Evolutionary conservation across 306 rosid species (phyloP), one percentile per base, ranked within the genome.

Genomic region (Citrullus mucosospermus): DNA sequence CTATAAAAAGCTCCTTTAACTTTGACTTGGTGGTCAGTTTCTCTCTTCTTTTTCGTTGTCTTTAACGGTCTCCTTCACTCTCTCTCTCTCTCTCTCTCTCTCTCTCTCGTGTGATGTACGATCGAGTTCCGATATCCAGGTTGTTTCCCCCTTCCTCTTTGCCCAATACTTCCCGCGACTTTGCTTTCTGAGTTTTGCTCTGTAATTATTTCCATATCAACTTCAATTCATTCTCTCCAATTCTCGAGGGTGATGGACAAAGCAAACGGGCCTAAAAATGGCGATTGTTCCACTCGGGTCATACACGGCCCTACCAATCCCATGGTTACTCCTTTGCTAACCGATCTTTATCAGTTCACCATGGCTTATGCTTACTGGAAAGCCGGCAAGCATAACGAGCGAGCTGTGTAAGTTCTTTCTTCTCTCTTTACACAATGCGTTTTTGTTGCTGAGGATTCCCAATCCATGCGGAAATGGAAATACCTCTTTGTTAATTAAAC

Each of bases 341-440:
- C 92, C 43, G 99, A 96, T 87, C 99, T 90, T 81, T 96, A 96
- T 78, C 99, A 93, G 87, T 96, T 91, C 88, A 96, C 99, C 78
- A 96, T 96, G 99, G 98, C 98, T 78, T 96, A 96, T 79, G 97
- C 99, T 11, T 96, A 96, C 85, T 96, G 99, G 99, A 96, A 90
- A 87, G 96, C 99, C 70, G 94, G 97, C 86, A 96, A 96, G 79
- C 98, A 92, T 76, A 86, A 90, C 84, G 99, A 96, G 44, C 98
- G 90, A 16, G 93, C 98, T 58, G 98, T 96, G 99, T 96, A 44
- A 88, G 98, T 86, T 32, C 50, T 62, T 78, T 38, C 4, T 43
- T 10, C 16, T 5, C 67, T 0, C 6, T 8, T 28, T 2, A 1
- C 1, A 30, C 62, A 59, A 73, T 6, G n/a, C 18, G n/a, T 13